Base-by-base conservation (phyloP, 805 yeast genomes). In the Hanseniaspora jakobsenii region DNA sequence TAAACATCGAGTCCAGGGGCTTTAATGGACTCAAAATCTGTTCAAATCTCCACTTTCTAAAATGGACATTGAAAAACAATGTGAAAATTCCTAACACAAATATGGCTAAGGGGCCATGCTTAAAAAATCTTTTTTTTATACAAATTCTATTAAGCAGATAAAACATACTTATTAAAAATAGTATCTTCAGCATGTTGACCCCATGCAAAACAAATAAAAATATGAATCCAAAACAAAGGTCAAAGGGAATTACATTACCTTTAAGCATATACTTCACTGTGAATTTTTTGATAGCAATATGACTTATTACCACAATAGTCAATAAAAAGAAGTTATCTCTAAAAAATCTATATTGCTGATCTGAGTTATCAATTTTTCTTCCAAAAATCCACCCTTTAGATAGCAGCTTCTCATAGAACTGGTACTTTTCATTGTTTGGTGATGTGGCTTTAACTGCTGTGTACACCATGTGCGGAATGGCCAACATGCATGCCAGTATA, bases 311-410 rank as follows among this genome's bases (percentile, higher is more conserved):
- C 38, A 84, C 65, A 0, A 64, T 72, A n/a, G 66, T 56, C 38
- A 91, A 63, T 38, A 81, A 58, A 10, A 75, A 72, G 50, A 89
- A 67, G 56, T 86, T 86, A 56, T 81, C 79, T 53, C 98, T 71
- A 58, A 91, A 85, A 55, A 86, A 84, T 21, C 83, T 63, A 56
- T 89, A 91, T 60, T 91, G 99, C 26, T 70, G 67, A 58, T 91
- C 99, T 4, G 94, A 81, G 58, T 89, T 87, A 60, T 91, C 98
- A 32, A 85, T 94, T 60, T 79, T 81, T 21, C 95, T 65, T 7
- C 94, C 95, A 57, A 80, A 74, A 53, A 86, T 64, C 97, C 97
- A 89, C 4, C 98, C 97, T 5, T 75, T 67, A 23, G 79, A 69
- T 41, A 89, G 65, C 30, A 78, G 63, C 39, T 73, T 70, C 51